Evolutionary conservation across 208 protist genomes (phyloP).

Genomic region (Porcisia hertigi): DNA sequence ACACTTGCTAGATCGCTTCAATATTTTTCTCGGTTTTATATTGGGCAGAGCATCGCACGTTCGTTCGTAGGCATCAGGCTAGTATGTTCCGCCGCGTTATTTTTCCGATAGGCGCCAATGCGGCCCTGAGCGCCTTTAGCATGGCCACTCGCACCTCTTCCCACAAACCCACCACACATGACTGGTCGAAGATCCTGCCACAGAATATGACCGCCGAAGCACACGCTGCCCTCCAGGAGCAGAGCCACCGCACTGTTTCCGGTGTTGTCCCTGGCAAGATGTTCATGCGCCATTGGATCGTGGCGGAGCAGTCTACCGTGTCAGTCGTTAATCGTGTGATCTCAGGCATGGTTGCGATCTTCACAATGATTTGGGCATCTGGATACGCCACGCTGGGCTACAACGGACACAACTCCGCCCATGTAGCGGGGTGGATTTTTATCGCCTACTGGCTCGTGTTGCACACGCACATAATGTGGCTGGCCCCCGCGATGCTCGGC

Average conservation of each 20-base stretch:
- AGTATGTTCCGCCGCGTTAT: constrained; percentile 61
- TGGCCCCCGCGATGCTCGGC: constrained; percentile 44
- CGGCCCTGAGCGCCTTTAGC: constrained; percentile 25
- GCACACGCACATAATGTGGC: constrained; percentile 79
- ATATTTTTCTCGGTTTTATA: not conserved
- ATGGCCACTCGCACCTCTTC: constrained; percentile 42
- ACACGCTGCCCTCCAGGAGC: constrained; percentile 37
- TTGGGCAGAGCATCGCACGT: not conserved
- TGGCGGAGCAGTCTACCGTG: constrained; percentile 85
- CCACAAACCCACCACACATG: constrained; percentile 78
- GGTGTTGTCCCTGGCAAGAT: constrained; percentile 87
- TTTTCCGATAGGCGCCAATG: constrained; percentile 32
- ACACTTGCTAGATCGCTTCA: not conserved
- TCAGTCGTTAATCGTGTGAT: constrained; percentile 89
- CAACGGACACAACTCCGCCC: constrained; percentile 82
- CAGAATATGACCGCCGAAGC: constrained; percentile 61
- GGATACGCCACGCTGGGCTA: constrained; percentile 87
- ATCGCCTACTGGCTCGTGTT: constrained; percentile 85
- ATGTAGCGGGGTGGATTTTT: constrained; percentile 79
- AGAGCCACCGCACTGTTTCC: constrained; percentile 78
- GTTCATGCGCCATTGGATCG: constrained; percentile 93
- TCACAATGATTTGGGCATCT: constrained; percentile 79
- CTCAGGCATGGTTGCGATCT: constrained; percentile 81
- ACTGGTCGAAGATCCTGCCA: constrained; percentile 70
- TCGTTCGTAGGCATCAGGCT: not conserved